Evolutionary conservation across 1,284 basidiomycete genomes (phyloP), one percentile per base, ranked within the genome.

Genomic region (Agaricales sp.): DNA sequence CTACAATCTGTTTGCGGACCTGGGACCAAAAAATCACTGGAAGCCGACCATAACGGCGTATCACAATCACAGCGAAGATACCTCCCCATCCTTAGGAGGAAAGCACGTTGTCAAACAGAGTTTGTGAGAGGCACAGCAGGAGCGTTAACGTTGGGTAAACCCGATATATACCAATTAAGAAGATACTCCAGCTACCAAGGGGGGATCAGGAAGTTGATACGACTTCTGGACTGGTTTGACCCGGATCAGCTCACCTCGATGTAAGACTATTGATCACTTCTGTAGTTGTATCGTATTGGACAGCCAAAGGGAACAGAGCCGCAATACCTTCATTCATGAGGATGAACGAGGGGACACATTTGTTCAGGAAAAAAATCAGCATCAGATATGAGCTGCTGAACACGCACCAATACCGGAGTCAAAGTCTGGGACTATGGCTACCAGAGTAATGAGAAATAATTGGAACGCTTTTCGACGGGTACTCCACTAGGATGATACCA

Each of bases 401-500:
- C 24, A 48, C 68, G 47, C 21, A 78, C 80, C 80, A 52, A 81
- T 80, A 0, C 76, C 79, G 11, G 80, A 82, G 54, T 80, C 77
- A 54, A 84, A 83, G 56, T 83, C 82, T 0, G 82, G 82, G 8
- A 82, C 74, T 35, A 84, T 75, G 2, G 82, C 78, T 6, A 81
- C 80, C 30, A 83, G 58, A 0, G 80, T 82, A 50, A 80, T 67
- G 52, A 83, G 77, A 35, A 78, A 53, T 20, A 84, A 62, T 49
- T 78, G 77, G 2, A 80, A 50, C 38, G 69, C 67, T 63, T 30
- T 30, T 6, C 26, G 39, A 41, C 51, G 47, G 20, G 8, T 19
- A 38, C 51, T 52, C 51, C 51, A 52, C 50, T 51, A 16, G n/a
- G 18, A 11, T 18, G 16, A 20, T n/a, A n/a, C n/a, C n/a, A n/a